Percentiles rank a stretch among this genome's conserved stretches.
These are phyloP conservation scores for Candida caryicola DNA, from an alignment of 805 yeast genomes.

Conservation along the genomic window DNA sequence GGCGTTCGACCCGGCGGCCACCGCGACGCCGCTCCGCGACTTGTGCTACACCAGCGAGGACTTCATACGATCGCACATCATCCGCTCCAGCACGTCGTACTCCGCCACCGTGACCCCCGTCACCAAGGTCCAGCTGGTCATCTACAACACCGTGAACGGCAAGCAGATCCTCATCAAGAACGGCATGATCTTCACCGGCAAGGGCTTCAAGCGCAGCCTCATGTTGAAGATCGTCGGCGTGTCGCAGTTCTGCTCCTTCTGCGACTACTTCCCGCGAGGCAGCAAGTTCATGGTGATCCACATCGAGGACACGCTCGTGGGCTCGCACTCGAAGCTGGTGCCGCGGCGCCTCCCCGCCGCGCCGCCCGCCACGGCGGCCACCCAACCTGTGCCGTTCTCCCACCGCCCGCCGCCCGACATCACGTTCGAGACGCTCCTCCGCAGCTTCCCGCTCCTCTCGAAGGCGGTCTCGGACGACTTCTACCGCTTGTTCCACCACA, in stretches of 20 bases:
- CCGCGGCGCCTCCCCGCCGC: neutral
- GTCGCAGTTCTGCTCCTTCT: constrained; percentile 52
- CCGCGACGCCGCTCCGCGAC: constrained; percentile 41
- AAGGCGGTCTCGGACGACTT: constrained; percentile 38
- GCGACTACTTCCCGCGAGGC: constrained; percentile 58
- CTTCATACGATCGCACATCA: constrained; percentile 61
- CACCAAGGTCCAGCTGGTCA: constrained; percentile 37
- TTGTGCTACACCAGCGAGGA: constrained; percentile 53
- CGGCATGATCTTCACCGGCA: constrained; percentile 52
- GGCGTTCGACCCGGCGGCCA: constrained; percentile 25
- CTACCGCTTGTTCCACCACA: constrained; percentile 40
- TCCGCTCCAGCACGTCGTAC: constrained; percentile 31
- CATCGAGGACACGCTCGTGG: constrained; percentile 56
- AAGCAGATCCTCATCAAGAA: constrained; percentile 55
- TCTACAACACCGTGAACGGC: constrained; percentile 54
- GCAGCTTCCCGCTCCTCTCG: constrained; percentile 40
- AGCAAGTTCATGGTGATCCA: constrained; percentile 53
- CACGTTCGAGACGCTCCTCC: constrained; percentile 36
- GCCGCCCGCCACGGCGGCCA: neutral
- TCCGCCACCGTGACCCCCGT: constrained; percentile 22
- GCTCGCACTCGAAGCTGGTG: constrained; percentile 15
- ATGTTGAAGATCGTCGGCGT: constrained; percentile 43
- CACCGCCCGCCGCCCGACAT: constrained; percentile 7
- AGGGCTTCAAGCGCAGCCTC: constrained; percentile 52
- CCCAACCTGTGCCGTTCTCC: neutral